phyloP scores from a whole-genome alignment of 495 filamentous ascomycete species.

The Aspergillus leporis region DNA sequence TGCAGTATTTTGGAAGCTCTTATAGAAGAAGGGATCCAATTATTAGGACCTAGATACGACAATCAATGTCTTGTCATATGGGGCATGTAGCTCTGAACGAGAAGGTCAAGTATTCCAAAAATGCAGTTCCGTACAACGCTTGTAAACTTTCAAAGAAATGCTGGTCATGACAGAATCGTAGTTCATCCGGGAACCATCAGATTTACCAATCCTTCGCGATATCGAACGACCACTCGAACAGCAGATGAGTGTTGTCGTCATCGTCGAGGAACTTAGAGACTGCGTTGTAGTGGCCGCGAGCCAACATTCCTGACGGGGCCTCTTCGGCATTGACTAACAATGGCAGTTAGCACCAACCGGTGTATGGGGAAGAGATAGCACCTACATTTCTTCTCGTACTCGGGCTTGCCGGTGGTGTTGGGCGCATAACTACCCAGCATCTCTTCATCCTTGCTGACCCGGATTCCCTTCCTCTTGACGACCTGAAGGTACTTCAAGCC shows the following conservation, averaged over 20 bases:
- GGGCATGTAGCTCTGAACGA: conserved; percentile 3
- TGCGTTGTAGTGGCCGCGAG: conserved; percentile 83
- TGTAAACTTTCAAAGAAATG: conserved; percentile 18
- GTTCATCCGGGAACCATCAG: conserved; percentile 10
- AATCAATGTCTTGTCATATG: neutral
- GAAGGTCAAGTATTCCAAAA: conserved; percentile 12
- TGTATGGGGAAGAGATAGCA: neutral
- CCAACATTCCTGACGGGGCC: conserved; percentile 85
- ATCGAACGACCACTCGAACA: conserved; percentile 92
- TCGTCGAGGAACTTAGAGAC: conserved; percentile 88
- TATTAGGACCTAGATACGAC: conserved; percentile 4
- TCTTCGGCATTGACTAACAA: conserved; percentile 79
- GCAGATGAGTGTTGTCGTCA: conserved; percentile 79
- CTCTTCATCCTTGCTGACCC: conserved; percentile 85
- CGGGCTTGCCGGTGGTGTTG: conserved; percentile 77
- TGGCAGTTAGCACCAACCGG: neutral
- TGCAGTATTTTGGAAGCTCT: neutral
- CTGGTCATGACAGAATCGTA: conserved; percentile 10
- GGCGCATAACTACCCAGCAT: conserved; percentile 97
- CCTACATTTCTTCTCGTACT: conserved; percentile 91
- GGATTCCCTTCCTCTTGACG: conserved; percentile 82
- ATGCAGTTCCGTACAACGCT: conserved; percentile 21
- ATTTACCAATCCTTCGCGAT: conserved; percentile 87
- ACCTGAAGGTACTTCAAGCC: conserved; percentile 94
- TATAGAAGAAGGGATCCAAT: conserved; percentile 1